Conservation (phyloP, 1,284 basidiomycete genomes). For the Cutaneotrichosporon spelunceum region DNA sequence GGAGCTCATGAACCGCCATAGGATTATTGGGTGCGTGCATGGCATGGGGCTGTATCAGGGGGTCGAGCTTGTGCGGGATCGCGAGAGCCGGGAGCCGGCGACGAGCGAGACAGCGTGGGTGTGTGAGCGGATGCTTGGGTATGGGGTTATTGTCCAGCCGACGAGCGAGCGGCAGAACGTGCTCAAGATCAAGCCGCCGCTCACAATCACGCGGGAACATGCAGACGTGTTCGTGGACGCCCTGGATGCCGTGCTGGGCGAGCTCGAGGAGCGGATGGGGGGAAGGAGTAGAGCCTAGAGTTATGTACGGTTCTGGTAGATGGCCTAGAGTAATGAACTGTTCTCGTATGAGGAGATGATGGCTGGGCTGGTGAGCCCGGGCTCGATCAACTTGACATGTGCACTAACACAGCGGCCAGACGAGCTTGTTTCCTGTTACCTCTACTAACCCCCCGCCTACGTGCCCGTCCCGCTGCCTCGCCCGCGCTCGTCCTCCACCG, state of each 20-base stretch:
- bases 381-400: too few species aligned
- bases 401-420: too few species aligned
- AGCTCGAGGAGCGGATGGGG: slow-evolving; percentile 7
- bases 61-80: slow-evolving; percentile 15
- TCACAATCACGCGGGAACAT: slow-evolving; percentile 14
- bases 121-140: slow-evolving; percentile 19
- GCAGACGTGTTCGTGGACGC: slow-evolving; percentile 15
- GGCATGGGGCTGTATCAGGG: slow-evolving; percentile 22
- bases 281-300: neutral
- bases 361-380: too few species aligned
- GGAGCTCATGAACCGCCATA: neutral
- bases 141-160: slow-evolving; percentile 19
- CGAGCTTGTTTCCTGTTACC: too few species aligned
- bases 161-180: slow-evolving; percentile 20
- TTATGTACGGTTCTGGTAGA: too few species aligned
- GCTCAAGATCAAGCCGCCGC: slow-evolving; percentile 24
- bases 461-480: too few species aligned
- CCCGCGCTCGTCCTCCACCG: neutral
- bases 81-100: slow-evolving; percentile 8
- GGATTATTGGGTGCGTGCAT: slow-evolving; percentile 10
- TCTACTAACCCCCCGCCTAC: too few species aligned
- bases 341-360: too few species aligned
- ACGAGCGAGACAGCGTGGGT: slow-evolving; percentile 15
- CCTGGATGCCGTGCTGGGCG: slow-evolving; percentile 12
- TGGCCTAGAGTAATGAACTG: too few species aligned